Evolutionary conservation across 179 eudicot species (phyloP), one percentile per base, ranked within the genome.

Genomic region (Vitellaria paradoxa): DNA sequence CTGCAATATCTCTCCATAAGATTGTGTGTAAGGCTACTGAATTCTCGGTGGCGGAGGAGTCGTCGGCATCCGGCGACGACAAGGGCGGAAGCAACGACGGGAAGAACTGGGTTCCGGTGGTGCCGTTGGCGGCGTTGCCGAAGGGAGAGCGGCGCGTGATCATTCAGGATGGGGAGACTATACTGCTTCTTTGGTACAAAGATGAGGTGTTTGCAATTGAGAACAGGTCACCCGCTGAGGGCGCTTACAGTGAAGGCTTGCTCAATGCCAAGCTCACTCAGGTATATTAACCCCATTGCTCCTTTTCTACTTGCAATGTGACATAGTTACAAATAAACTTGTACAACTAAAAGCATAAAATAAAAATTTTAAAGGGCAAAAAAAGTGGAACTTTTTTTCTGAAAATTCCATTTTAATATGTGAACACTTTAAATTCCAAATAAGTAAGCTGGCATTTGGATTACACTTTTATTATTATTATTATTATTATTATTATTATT

Each of bases 191-290:
- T 76, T 96, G 99, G 99, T 96, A 90, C 70, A 96, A 96, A 37
- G 86, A 93, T 78, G 78, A 82, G 15, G 93, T 96, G 13, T 85
- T 86, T 73, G 98, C 99, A 26, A 93, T 96, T 53, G 99, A 96
- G 86, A 96, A 96, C 77, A 75, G 92, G 82, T 93, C 98, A 1
- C 99, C 99, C 82, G 99, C 99, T 80, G 99, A 96, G 78, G 99
- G 99, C 45, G 99, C 98, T 77, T 96, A 96, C 59, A 84, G 76
- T 74, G 99, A 96, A 83, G 99, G 99, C 30, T 85, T 96, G 86
- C 84, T 96, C 68, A 96, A 96, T 83, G 99, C 99, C 76, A 96
- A 93, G 87, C 97, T 96, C 78, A 96, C 99, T 47, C 92, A 93
- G 92, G 99, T 88, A 53, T 68, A 2, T 18, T 18, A n/a, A 3